A percentile compares a stretch with the other conserved stretches of the same genome.
phyloP scores from a whole-genome alignment of 352 stramenopile species.

The Pythium biforme region DNA sequence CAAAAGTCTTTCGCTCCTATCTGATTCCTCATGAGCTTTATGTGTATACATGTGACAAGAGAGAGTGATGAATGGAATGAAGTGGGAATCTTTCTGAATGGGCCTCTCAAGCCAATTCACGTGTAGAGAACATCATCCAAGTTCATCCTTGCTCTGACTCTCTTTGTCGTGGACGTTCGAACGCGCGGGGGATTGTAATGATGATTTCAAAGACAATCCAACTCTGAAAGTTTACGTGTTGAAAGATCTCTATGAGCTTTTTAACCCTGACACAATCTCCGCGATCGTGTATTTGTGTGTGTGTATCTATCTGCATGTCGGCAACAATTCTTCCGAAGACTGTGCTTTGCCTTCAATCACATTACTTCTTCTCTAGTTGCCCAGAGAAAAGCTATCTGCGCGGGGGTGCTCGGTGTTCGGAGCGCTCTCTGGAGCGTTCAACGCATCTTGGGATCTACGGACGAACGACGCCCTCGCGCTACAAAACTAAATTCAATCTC shows the following conservation, averaged over 20 bases:
- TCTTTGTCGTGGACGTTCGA: constrained; percentile 14
- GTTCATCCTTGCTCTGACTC: constrained; percentile 84
- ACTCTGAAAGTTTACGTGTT: constrained; percentile 80
- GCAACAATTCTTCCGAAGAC: constrained; percentile 41
- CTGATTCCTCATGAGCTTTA: constrained; percentile 52
- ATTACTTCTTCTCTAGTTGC: constrained; percentile 38
- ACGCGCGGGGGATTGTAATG: constrained; percentile 44
- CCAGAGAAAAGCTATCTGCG: constrained; percentile 21
- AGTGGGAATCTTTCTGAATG: constrained; percentile 84
- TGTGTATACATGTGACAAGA: constrained; percentile 19
- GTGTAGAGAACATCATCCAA: constrained; percentile 50
- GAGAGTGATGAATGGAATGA: constrained; percentile 76
- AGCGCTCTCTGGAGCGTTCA: constrained; percentile 11
- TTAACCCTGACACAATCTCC: constrained; percentile 78
- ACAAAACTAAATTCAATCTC: constrained; percentile 14
- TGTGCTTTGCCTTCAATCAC: constrained; percentile 29
- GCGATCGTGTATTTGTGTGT: constrained; percentile 12
- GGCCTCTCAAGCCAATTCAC: constrained; percentile 26
- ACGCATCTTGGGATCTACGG: constrained; percentile 27
- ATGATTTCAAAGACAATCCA: constrained; percentile 80
- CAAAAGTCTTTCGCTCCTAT: constrained; percentile 88
- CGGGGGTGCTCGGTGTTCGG: constrained; percentile 19
- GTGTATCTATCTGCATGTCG: constrained; percentile 15
- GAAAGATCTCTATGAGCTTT: constrained; percentile 75
- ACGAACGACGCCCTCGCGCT: constrained; percentile 24